Base-by-base conservation (phyloP, 176 grass and related monocot species). In the Triticum dicoccoides region DNA sequence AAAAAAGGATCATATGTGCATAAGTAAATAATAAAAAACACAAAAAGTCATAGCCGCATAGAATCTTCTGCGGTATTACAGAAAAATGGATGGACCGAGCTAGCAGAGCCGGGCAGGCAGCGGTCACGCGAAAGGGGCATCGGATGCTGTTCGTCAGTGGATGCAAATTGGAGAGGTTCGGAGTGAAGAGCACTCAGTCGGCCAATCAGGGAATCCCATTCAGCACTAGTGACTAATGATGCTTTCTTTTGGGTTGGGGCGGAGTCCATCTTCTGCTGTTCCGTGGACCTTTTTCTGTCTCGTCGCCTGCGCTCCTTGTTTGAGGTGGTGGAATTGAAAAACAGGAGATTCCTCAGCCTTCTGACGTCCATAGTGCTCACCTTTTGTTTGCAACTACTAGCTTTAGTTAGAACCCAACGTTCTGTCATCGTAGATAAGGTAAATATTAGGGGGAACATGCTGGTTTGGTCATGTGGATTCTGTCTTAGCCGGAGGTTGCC, bases 171-270 rank as follows among this genome's bases (percentile, higher is more conserved):
- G 82, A 27, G 30, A 69, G n/a, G 44, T 47, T 47, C 11, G 44
- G 61, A 49, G 37, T 12, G 30, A 32, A 66, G 74, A 51, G 33
- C 69, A 49, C 66, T 78, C 56, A 56, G 47, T 77, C 51, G 76
- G 47, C 61, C 80, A 76, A 89, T 70, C 69, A 81, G 45, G 70
- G 85, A 90, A 87, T 90, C 88, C 65, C 69, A 87, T 78, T 85
- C 77, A 93, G 82, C 77, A 78, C 70, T 78, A 59, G 18, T 42
- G 38, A 15, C 0, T 12, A 4, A 82, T 73, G 77, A 82, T 80
- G 80, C 63, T 65, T 5, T 63, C 80, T 77, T 86, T 86, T 49
- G 79, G 79, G 27, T 83, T 76, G 76, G 83, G 83, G 1, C 59
- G 54, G 62, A 33, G 68, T 76, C 66, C 87, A 73, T 25, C 32